phyloP scores from a whole-genome alignment of 192 early-diverging fungal species.

The Diversispora epigaea region DNA sequence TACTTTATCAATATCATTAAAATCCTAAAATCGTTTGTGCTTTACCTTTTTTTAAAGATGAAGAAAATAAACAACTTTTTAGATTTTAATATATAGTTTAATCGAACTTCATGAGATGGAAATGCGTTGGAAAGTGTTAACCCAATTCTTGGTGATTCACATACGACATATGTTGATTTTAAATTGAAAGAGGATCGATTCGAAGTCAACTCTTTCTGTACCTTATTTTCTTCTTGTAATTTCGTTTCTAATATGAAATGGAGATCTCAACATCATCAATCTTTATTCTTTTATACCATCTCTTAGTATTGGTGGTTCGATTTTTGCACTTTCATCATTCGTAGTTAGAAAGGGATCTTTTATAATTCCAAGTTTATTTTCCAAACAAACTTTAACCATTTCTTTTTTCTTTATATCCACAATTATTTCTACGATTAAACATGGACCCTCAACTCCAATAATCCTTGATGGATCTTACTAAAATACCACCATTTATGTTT shows the following conservation, averaged over 20 bases:
- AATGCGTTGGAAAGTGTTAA: constrained; percentile 11
- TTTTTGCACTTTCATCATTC: not conserved
- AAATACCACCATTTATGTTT: constrained; percentile 38
- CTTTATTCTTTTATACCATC: too few species aligned
- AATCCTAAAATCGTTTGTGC: constrained; percentile 10
- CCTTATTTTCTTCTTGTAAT: not conserved
- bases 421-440: constrained; percentile 39
- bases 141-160: constrained; percentile 19
- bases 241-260: not conserved
- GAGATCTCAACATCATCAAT: not conserved
- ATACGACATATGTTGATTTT: not conserved
- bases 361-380: too few species aligned
- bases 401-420: constrained; percentile 3
- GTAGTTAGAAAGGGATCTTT: too few species aligned
- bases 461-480: constrained; percentile 37
- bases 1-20: constrained; percentile 18
- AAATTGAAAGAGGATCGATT: not conserved
- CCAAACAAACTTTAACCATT: constrained; percentile 21
- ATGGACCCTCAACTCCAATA: constrained; percentile 40
- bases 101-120: not conserved
- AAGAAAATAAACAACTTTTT: constrained; percentile 9
- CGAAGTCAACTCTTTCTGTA: not conserved
- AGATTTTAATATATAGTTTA: too few species aligned
- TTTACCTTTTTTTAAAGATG: constrained; percentile 27
- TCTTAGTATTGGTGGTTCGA: not conserved